phyloP scores from a whole-genome alignment of 192 early-diverging fungal species.

The Coemansia sp. region DNA sequence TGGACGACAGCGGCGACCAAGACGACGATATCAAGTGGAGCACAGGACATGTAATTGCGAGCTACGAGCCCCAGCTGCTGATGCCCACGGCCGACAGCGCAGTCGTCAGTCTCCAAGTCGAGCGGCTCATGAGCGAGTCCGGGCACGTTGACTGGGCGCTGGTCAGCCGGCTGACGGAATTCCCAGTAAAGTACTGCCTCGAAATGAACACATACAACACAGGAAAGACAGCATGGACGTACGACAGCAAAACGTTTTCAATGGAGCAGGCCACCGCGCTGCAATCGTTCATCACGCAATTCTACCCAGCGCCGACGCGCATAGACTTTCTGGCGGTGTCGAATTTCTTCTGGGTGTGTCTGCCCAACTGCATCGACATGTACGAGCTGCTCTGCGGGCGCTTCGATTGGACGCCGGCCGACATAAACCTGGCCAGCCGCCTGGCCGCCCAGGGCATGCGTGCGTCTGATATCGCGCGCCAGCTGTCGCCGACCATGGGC shows the following conservation, averaged over 20 bases:
- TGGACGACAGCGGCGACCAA: too few relatives aligned
- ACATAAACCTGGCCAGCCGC: background rate
- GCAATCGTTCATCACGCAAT: constrained; percentile 11
- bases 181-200: constrained; percentile 12
- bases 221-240: constrained; percentile 21
- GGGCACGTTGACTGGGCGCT: constrained; percentile 20
- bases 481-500: constrained; percentile 29
- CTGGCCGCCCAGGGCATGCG: constrained; percentile 15
- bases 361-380: constrained; percentile 24
- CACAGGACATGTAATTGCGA: constrained; percentile 18
- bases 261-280: constrained; percentile 19
- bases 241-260: constrained; percentile 8
- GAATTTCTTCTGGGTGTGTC: constrained; percentile 21
- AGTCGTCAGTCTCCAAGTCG: constrained; percentile 2
- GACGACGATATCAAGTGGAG: constrained; percentile 16
- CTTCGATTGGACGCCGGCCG: constrained; percentile 17
- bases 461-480: constrained; percentile 17
- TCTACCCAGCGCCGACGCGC: constrained; percentile 22
- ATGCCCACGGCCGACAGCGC: constrained; percentile 7
- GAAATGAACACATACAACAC: constrained; percentile 19
- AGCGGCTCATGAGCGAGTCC: background rate
- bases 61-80: background rate
- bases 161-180: constrained; percentile 11
- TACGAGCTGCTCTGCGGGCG: constrained; percentile 25
- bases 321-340: constrained; percentile 42